Percentiles rank a stretch among this genome's conserved stretches.
Conservation (phyloP, 2,329 filamentous ascomycete genomes). For the Neofusicoccum parvum region DNA sequence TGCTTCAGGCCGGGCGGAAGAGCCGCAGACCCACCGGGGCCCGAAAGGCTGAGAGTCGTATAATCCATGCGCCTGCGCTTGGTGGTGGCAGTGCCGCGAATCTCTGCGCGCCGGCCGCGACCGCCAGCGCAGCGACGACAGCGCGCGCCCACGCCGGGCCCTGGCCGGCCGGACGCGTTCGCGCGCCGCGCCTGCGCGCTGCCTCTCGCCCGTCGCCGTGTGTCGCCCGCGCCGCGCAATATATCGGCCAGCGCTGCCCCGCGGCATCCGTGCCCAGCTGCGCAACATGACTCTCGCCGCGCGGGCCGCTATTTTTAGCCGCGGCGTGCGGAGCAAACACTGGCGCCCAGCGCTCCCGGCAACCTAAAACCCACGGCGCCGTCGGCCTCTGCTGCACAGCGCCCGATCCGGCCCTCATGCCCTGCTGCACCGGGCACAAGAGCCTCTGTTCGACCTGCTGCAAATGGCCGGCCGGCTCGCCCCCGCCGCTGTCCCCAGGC, state of each 20-base stretch:
- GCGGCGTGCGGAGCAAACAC: slow-evolving; percentile 7
- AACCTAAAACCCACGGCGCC: slow-evolving; percentile 11
- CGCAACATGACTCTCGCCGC: not conserved
- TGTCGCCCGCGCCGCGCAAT: not conserved
- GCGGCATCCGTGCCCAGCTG: slow-evolving; percentile 2
- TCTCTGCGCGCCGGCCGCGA: too few relatives aligned
- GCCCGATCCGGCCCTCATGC: slow-evolving; percentile 5
- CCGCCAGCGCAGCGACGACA: too few relatives aligned
- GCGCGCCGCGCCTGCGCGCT: not conserved
- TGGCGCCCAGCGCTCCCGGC: not conserved
- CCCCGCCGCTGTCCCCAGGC: not conserved
- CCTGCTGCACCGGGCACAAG: not conserved
- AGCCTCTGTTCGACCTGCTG: slow-evolving; percentile 8
- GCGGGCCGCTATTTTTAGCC: slow-evolving; percentile 10
- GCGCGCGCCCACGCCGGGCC: too few relatives aligned
- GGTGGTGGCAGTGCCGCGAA: slow-evolving; percentile 12
- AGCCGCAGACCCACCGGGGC: slow-evolving; percentile 16
- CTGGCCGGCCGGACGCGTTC: too few relatives aligned
- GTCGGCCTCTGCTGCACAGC: not conserved
- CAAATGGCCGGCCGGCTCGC: not conserved
- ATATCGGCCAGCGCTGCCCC: slow-evolving; percentile 1
- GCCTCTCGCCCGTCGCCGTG: not conserved
- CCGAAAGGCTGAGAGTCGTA: slow-evolving; percentile 7
- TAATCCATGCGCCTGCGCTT: not conserved
- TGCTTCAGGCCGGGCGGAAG: slow-evolving; percentile 11